Conservation (phyloP, 768 basidiomycete genomes). For the Pulveroboletus sp. region DNA sequence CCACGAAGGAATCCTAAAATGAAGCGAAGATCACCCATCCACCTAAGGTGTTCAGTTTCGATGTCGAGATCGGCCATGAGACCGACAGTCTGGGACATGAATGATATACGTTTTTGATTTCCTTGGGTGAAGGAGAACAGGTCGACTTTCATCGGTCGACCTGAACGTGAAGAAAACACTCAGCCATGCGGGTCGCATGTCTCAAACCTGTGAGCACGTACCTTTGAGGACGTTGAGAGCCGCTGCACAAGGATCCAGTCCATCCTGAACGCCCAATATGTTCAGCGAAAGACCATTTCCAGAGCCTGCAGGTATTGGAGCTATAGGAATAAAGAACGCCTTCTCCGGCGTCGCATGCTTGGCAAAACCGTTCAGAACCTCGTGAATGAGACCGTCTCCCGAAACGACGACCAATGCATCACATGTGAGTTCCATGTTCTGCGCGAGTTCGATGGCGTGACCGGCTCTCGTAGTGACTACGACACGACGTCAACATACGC, state of each 20-base stretch:
- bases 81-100: conserved; percentile 79
- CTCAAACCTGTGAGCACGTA: not conserved
- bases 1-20: conserved; percentile 66
- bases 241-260: conserved; percentile 66
- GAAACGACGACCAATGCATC: conserved; percentile 75
- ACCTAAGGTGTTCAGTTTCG: conserved; percentile 78
- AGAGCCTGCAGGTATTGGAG: conserved; percentile 78
- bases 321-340: conserved; percentile 66
- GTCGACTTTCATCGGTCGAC: conserved; percentile 70
- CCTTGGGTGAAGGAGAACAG: conserved; percentile 72
- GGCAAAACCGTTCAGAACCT: conserved; percentile 79
- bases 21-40: conserved; percentile 84
- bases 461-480: conserved; percentile 58
- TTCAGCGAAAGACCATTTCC: conserved; percentile 76
- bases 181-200: not conserved
- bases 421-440: conserved; percentile 50
- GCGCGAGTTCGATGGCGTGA: conserved; percentile 65
- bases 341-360: conserved; percentile 52
- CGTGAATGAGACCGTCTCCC: conserved; percentile 81
- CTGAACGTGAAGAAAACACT: conserved; percentile 32
- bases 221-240: conserved; percentile 81
- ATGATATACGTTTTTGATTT: conserved; percentile 60
- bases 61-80: conserved; percentile 84
- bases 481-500: not conserved
- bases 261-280: conserved; percentile 63